Evolutionary conservation across 495 filamentous ascomycete species (phyloP).

Genomic region (Evansstolkia leycettana): DNA sequence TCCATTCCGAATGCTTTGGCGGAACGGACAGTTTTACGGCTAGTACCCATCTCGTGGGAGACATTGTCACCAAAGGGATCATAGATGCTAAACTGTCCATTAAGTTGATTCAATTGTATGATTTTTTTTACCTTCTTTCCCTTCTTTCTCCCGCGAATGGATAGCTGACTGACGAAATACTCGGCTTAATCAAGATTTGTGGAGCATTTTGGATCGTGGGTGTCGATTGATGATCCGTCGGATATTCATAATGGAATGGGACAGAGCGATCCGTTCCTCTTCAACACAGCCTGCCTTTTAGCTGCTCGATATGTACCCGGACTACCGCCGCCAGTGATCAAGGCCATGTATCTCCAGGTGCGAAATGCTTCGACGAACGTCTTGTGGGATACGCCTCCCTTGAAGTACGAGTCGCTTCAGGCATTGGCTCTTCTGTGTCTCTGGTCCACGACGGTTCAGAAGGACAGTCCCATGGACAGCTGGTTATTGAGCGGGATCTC

Average conservation of each 20-base stretch:
- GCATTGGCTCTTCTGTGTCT: conserved; percentile 26
- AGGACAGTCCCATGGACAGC: conserved; percentile 26
- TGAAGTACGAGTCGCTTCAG: conserved; percentile 25
- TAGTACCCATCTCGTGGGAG: conserved; percentile 15
- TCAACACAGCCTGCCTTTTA: conserved; percentile 26
- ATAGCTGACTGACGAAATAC: no score
- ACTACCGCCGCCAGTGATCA: conserved; percentile 17
- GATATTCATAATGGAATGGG: conserved; percentile 13
- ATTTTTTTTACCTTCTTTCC: conserved; percentile 2
- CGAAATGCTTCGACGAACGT: conserved; percentile 21
- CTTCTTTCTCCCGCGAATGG: neutral
- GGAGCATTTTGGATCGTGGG: conserved; percentile 24
- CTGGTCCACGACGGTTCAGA: conserved; percentile 23
- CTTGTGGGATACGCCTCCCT: conserved; percentile 21
- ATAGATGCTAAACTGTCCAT: conserved; percentile 23
- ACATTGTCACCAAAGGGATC: conserved; percentile 20
- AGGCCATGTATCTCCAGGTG: conserved; percentile 24
- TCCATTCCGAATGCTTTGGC: conserved; percentile 25
- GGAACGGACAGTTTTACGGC: conserved; percentile 13
- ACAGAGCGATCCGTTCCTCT: conserved; percentile 21
- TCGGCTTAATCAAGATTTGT: conserved; percentile 20
- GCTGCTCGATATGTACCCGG: conserved; percentile 29
- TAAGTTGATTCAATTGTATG: conserved; percentile 25
- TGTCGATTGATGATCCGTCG: conserved; percentile 21
- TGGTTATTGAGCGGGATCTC: conserved; percentile 32